These are phyloP conservation scores for Ophiostoma quercus DNA, from an alignment of 2,329 filamentous ascomycete genomes.

Conservation along the genomic window DNA sequence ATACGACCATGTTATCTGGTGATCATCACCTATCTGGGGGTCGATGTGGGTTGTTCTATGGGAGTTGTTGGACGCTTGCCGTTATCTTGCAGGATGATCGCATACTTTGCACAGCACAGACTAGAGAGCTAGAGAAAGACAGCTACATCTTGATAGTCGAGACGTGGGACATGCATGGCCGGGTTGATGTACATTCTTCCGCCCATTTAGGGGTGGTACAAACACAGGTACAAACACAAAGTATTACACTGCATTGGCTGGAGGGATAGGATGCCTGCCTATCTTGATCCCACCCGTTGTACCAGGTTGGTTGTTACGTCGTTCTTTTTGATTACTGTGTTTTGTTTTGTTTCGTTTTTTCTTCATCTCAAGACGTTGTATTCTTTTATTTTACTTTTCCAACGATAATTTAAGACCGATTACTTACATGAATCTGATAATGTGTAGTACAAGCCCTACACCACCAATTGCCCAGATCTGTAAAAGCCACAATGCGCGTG, in stretches of 20 bases:
- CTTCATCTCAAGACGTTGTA: not conserved
- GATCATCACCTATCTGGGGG: not conserved
- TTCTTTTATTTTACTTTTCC: not conserved
- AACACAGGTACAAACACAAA: not conserved
- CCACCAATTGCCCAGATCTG: not conserved
- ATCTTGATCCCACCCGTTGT: not conserved
- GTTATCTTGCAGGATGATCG: conserved; percentile 1
- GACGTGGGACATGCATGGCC: not conserved
- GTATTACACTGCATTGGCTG: not conserved
- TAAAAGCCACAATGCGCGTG: not conserved
- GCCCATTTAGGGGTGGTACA: not conserved
- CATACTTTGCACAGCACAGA: not conserved
- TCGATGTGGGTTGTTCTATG: not conserved
- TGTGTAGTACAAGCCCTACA: not conserved
- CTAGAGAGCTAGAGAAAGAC: not conserved
- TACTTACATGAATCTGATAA: not conserved
- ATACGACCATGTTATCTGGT: conserved; percentile 10
- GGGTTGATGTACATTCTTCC: not conserved
- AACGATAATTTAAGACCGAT: no score
- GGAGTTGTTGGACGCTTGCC: not conserved
- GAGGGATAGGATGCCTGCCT: not conserved
- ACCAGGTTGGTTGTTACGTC: not conserved
- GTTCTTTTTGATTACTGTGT: not conserved
- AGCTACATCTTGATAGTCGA: not conserved
- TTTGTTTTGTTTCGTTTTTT: not conserved